These are phyloP conservation scores for Arthrobotrys sphaeroides DNA, from an alignment of 2,329 filamentous ascomycete species.

Conservation along the genomic window DNA sequence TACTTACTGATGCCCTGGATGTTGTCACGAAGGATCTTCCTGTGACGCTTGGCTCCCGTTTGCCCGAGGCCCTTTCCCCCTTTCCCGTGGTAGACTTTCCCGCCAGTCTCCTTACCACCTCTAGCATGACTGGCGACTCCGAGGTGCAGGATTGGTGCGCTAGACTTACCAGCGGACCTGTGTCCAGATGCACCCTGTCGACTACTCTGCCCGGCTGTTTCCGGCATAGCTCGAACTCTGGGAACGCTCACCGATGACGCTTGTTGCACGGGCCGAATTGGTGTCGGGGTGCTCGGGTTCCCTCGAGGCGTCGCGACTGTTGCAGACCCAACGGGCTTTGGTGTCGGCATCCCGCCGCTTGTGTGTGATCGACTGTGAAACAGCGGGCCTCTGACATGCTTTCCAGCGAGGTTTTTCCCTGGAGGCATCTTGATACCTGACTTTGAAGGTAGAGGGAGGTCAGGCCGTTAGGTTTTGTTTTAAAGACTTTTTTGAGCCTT, in stretches of 20 bases:
- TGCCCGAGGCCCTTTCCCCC: slow-evolving; percentile 36
- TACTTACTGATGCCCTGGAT: slow-evolving; percentile 67
- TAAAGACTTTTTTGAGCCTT: too few species aligned
- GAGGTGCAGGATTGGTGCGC: too few species aligned
- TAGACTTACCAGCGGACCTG: background rate
- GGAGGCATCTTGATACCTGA: background rate
- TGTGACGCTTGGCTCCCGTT: slow-evolving; percentile 55
- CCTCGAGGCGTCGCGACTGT: background rate
- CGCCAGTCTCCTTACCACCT: too few species aligned
- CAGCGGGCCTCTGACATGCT: background rate
- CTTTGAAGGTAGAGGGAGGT: too few species aligned
- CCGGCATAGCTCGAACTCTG: background rate
- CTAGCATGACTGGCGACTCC: too few species aligned
- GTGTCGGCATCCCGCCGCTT: background rate
- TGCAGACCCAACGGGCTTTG: background rate
- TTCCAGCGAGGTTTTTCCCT: background rate
- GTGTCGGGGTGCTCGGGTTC: too few species aligned
- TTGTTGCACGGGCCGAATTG: background rate
- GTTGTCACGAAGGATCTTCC: slow-evolving; percentile 65
- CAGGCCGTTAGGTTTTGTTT: background rate
- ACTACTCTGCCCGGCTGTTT: background rate
- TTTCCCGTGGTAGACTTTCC: too few species aligned
- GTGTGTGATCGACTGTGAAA: too few species aligned
- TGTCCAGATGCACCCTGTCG: background rate
- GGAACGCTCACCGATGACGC: background rate